Evolutionary conservation across 495 filamentous ascomycete species (phyloP), one percentile per base, ranked within the genome.

Genomic region (Parathielavia hyrcaniae): DNA sequence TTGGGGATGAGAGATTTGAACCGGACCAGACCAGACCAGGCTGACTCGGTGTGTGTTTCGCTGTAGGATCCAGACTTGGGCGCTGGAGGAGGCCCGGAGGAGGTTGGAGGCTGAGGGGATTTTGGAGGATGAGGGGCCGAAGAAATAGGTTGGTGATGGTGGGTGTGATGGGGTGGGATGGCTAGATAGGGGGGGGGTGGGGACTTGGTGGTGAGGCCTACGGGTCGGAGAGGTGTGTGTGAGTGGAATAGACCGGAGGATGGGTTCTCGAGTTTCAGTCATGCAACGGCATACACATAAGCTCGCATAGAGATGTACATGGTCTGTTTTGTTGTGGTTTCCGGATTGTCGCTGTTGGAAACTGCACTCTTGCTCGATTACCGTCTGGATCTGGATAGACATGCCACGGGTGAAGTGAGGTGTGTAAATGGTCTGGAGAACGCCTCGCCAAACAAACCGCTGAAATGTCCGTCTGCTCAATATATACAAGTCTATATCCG

Each of bases 11-110:
- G 36, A 23, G 45, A 43, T 39, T 35, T 26, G 43, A 17, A n/a
- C n/a, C n/a, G n/a, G n/a, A n/a, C n/a, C n/a, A n/a, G n/a, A n/a
- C n/a, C n/a, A n/a, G n/a, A n/a, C n/a, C n/a, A n/a, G 40, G 17
- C 5, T 51, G 30, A 32, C 34, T 48, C 3, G 50, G 23, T 14
- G 14, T 4, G 19, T 8, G 55, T 45, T 41, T n/a, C n/a, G 53
- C 7, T 12, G n/a, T 53, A 98, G 95, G 66, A 97, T 99, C 84
- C 91, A 97, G 79, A 97, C 91, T 50, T 99, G 93, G 93, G 93
- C 93, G 34, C 79, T 99, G 46, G 93, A 99, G 75, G 93, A 99
- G 75, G 93, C 93, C 40, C 82, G 92, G 55, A 81, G 93, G 70
- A 79, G 93, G 71, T 80, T 99, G 77, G 93, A 99, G 76, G 86